Conservation (phyloP, 768 basidiomycete genomes). For the Pholiota conissans region DNA sequence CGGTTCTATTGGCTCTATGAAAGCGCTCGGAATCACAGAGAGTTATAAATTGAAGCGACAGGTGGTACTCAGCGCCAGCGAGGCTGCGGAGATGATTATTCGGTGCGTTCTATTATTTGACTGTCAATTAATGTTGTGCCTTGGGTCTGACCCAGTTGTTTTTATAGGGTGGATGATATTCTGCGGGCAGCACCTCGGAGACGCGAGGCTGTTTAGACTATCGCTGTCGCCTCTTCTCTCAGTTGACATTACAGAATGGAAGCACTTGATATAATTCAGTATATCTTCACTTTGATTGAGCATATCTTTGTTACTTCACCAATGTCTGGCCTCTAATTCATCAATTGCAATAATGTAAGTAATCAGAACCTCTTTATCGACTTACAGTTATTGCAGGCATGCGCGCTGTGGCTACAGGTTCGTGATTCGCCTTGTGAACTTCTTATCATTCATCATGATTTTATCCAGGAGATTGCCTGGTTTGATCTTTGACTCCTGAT, state of each 20-base stretch:
- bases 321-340: too few species aligned
- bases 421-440: too few species aligned
- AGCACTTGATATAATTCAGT: neutral
- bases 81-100: constrained; percentile 98
- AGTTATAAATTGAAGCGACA: constrained; percentile 97
- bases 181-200: constrained; percentile 81
- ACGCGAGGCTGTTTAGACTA: constrained; percentile 70
- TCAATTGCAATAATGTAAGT: too few species aligned
- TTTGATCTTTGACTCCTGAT: too few species aligned
- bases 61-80: constrained; percentile 91
- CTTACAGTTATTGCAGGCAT: too few species aligned
- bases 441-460: too few species aligned
- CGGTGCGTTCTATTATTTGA: constrained; percentile 48
- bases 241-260: neutral
- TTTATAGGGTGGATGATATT: constrained; percentile 84
- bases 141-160: neutral
- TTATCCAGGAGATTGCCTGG: too few species aligned
- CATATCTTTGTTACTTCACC: neutral
- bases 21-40: constrained; percentile 85
- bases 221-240: neutral
- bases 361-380: too few species aligned
- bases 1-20: constrained; percentile 88
- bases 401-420: too few species aligned
- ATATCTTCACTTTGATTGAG: neutral
- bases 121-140: neutral